These are phyloP conservation scores for Daldinia loculata DNA, from an alignment of 495 filamentous ascomycete genomes.

Conservation along the genomic window DNA sequence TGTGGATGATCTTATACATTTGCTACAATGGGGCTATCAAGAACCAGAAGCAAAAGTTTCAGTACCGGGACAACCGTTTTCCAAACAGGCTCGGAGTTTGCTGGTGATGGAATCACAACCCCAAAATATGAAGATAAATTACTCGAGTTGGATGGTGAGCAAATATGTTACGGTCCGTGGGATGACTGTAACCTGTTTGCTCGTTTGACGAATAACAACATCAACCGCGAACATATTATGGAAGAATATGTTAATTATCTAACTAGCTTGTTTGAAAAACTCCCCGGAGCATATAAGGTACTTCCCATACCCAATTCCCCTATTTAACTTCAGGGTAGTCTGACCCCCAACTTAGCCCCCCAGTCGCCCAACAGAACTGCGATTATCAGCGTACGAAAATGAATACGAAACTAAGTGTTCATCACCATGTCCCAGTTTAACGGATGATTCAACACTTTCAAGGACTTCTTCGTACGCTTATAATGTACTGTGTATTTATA, in stretches of 20 bases:
- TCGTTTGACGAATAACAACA: not conserved
- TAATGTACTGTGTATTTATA: not conserved
- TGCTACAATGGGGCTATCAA: not conserved
- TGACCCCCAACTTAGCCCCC: conserved; percentile 1
- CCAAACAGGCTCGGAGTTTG: not conserved
- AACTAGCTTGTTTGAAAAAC: not conserved
- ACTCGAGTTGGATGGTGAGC: not conserved
- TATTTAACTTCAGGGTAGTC: not conserved
- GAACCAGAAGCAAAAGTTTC: not conserved
- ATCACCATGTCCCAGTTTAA: conserved; percentile 7
- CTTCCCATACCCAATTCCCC: not conserved
- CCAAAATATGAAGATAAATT: not conserved
- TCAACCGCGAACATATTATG: not conserved
- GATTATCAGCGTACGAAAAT: not conserved
- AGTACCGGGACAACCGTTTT: not conserved
- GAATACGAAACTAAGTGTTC: not conserved
- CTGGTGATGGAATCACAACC: not conserved
- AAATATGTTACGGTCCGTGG: conserved; percentile 15
- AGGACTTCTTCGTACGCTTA: not conserved
- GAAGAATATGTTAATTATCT: not conserved
- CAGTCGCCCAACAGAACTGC: not conserved
- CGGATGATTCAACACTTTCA: not conserved
- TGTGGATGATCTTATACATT: no score
- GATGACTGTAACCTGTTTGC: not conserved
- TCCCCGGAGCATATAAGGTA: not conserved